phyloP scores from a whole-genome alignment of 306 rosid genomes.

The Trifolium pratense region DNA sequence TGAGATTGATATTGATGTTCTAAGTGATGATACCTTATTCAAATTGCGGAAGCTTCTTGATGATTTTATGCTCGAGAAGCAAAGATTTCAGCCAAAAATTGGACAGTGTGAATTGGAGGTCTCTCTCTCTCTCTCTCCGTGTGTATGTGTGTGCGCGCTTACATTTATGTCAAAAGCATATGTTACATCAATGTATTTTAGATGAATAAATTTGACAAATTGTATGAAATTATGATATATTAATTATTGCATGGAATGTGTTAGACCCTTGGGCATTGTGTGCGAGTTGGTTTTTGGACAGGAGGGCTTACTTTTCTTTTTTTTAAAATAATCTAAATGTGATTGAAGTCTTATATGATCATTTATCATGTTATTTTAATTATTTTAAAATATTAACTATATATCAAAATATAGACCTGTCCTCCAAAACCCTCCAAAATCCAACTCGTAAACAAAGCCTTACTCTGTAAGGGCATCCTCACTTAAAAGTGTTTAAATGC shows the following conservation, averaged over 20 bases:
- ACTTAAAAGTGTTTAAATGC: not conserved
- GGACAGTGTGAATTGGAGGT: conserved; percentile 89
- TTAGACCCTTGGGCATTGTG: not conserved
- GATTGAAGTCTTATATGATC: no score
- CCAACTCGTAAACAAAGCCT: no score
- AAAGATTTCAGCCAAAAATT: conserved; percentile 53
- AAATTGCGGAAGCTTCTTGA: conserved; percentile 76
- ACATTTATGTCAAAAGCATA: not conserved
- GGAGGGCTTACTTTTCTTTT: no score
- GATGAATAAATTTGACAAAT: not conserved
- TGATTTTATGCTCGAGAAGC: conserved; percentile 68
- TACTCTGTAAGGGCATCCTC: not conserved
- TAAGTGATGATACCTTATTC: conserved; percentile 75
- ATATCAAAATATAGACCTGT: no score
- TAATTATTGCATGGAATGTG: conserved; percentile 20
- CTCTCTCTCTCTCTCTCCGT: conserved; percentile 20
- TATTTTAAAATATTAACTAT: no score
- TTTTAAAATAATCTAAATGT: no score
- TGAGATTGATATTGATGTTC: conserved; percentile 87
- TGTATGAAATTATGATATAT: conserved; percentile 13
- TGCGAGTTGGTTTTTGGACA: no score
- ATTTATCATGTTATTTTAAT: no score
- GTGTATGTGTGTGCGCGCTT: not conserved
- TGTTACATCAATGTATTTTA: not conserved
- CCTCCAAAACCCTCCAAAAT: no score